These are phyloP conservation scores for Pseudogymnoascus sp. DNA, from an alignment of 2,329 filamentous ascomycete genomes.

Conservation along the genomic window DNA sequence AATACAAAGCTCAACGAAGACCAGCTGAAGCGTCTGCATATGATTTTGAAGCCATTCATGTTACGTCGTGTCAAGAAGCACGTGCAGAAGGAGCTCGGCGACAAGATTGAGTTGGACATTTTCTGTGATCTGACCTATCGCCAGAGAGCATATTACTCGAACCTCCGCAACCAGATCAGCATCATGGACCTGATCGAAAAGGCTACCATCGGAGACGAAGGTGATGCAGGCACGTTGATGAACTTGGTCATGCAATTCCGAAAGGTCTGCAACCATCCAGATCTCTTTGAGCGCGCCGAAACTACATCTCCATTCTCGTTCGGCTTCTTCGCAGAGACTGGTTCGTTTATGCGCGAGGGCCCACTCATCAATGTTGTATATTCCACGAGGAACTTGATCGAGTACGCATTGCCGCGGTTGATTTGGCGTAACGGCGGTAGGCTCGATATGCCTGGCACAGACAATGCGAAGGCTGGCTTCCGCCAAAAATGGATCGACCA, in stretches of 20 bases:
- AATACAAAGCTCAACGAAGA: slow-evolving; percentile 99
- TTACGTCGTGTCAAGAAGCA: slow-evolving; percentile 99
- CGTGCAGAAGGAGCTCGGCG: slow-evolving; percentile 95
- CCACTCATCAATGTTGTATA: slow-evolving; percentile 73
- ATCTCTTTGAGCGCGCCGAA: slow-evolving; percentile 91
- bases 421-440: slow-evolving; percentile 77
- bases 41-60: slow-evolving; percentile 99
- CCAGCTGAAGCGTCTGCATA: slow-evolving; percentile 90
- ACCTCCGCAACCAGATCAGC: slow-evolving; percentile 91
- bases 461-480: slow-evolving; percentile 74
- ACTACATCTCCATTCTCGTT: slow-evolving; percentile 79
- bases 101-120: slow-evolving; percentile 95
- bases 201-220: slow-evolving; percentile 85
- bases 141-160: slow-evolving; percentile 87
- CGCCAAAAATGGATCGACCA: slow-evolving; percentile 67
- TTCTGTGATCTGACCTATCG: slow-evolving; percentile 96
- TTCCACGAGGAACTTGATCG: slow-evolving; percentile 77
- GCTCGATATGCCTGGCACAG: slow-evolving; percentile 62
- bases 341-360: slow-evolving; percentile 88
- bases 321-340: slow-evolving; percentile 87
- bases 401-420: slow-evolving; percentile 73
- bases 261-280: slow-evolving; percentile 97
- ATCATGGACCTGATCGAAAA: slow-evolving; percentile 98
- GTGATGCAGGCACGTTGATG: slow-evolving; percentile 94
- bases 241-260: slow-evolving; percentile 99